Evolutionary conservation across 331 rosid genomes (phyloP).

Genomic region (Arachis monticola): DNA sequence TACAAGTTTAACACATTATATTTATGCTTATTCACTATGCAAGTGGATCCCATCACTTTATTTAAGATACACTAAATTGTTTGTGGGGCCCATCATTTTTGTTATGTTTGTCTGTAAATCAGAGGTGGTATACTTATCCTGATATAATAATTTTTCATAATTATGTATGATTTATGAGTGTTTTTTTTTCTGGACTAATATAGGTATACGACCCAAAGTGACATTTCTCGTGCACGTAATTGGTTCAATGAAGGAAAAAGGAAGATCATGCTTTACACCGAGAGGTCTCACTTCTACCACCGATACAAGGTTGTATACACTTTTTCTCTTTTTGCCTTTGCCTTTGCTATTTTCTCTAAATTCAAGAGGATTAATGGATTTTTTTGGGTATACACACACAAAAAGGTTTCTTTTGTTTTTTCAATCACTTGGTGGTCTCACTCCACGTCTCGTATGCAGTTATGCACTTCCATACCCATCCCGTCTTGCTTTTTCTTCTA

Average conservation of each 20-base stretch:
- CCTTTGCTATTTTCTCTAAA: slow-evolving; percentile 1
- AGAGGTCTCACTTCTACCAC: slow-evolving; percentile 90
- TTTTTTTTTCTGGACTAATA: slow-evolving; percentile 22
- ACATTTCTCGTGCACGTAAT: slow-evolving; percentile 82
- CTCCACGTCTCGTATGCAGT: no score
- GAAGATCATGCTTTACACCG: slow-evolving; percentile 88
- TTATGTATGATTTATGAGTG: slow-evolving; percentile 7
- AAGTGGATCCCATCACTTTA: no score
- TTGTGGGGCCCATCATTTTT: no score
- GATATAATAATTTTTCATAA: no score
- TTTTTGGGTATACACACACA: no score
- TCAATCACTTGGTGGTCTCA: no score
- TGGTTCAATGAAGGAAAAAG: slow-evolving; percentile 82
- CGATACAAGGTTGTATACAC: slow-evolving; percentile 74
- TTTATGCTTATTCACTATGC: no score
- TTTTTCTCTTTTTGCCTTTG: not conserved
- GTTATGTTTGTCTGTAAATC: not conserved
- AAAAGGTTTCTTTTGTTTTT: not conserved
- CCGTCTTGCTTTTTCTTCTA: no score
- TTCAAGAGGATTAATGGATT: not conserved
- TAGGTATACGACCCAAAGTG: slow-evolving; percentile 79
- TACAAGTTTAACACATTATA: no score
- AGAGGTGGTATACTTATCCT: no score
- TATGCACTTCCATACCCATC: no score
- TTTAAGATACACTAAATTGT: no score